Conservation (phyloP, 345 rosid species). For the Salix caprea region DNA sequence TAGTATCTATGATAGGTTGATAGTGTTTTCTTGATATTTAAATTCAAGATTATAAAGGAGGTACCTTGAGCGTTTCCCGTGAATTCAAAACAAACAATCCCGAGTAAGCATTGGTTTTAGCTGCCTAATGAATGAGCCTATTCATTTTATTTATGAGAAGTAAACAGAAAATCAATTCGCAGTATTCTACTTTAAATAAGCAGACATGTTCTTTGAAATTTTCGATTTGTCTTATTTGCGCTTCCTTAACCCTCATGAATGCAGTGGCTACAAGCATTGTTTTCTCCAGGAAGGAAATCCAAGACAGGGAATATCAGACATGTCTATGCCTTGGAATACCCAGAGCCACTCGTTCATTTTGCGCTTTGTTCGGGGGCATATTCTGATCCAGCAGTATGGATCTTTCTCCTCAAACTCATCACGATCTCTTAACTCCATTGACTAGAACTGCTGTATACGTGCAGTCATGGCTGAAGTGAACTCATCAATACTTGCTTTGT, state of each 20-base stretch:
- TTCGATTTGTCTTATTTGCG: neutral
- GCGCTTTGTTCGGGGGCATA: constrained; percentile 69
- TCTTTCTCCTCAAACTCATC: neutral
- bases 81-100: neutral
- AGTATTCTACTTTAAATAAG: neutral
- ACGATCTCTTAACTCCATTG: neutral
- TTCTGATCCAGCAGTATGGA: constrained; percentile 66
- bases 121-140: neutral
- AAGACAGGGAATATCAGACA: constrained; percentile 49
- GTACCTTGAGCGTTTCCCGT: no score
- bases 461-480: neutral
- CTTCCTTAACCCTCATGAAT: constrained; percentile 9
- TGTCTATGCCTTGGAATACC: constrained; percentile 66
- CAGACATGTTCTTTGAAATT: neutral
- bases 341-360: constrained; percentile 81
- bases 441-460: neutral
- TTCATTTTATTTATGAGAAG: neutral
- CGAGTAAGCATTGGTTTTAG: neutral
- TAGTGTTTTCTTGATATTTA: no score
- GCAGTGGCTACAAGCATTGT: constrained; percentile 74
- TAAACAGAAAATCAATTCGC: neutral
- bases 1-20: no score
- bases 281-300: constrained; percentile 68
- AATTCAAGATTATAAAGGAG: no score
- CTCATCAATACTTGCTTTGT: neutral